Base-by-base conservation (phyloP, 2,329 filamentous ascomycete species). In the Paraphaeosphaeria minitans region DNA sequence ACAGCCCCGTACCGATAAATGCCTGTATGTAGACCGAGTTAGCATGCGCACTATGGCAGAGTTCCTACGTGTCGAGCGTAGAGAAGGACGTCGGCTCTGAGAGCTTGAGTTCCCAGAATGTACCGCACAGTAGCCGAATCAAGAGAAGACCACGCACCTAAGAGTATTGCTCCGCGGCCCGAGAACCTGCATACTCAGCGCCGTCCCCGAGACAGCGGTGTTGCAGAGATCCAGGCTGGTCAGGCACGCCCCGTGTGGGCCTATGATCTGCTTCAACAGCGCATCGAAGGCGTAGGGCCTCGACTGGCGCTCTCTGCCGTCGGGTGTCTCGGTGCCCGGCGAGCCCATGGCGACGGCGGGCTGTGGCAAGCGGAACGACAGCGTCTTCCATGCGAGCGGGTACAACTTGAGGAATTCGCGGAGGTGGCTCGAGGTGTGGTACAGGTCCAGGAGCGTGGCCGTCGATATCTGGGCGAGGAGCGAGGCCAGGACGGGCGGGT, bases 1-100 rank as follows among this genome's bases (percentile, higher is more conserved):
- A 78, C 85, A 87, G 21, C 85, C 85, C 22, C 85, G 82, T 49
- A 87, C 84, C 1, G 84, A 87, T 46, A 87, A 78, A 66, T 87
- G 85, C 41, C 33, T 50, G 14, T 9, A 39, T 12, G 19, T 16
- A 50, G 10, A 37, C 29, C 24, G 14, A 9, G 48, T 50, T 33
- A 50, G 48, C 39, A 21, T 10, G 19, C 39, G 39, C n/a, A 10
- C 35, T 37, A 16, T 37, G 35, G 4, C 13, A 37, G 35, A n/a
- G 35, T n/a, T 37, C 13, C 9, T n/a, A n/a, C 35, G 16, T 37
- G 16, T 14, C 35, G 16, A 16, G 35, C 16, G 8, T 13, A 14
- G 16, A 16, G 16, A n/a, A 16, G 13, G 35, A n/a, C 13, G 35
- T 5, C 13, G 35, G 13, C 13, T 37, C 16, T 37, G 35, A 37